A percentile compares a stretch with the other conserved stretches of the same genome.
Conservation (phyloP, 1,284 basidiomycete genomes). For the Erythrobasidium hasegawianum region DNA sequence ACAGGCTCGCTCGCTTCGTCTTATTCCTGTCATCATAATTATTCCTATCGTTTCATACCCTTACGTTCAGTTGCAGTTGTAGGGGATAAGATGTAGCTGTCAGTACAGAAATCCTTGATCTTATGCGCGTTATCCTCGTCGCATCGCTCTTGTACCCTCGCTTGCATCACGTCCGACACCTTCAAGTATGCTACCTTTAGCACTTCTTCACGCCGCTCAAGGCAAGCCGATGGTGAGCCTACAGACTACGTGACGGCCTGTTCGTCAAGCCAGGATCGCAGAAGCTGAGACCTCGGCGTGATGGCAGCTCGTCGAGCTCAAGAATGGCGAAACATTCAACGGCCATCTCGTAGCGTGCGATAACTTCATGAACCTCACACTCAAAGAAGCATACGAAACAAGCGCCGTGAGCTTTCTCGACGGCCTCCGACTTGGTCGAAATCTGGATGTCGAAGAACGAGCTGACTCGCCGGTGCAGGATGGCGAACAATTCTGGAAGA, state of each 20-base stretch:
- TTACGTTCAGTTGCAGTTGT: too few relatives aligned
- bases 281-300: neutral
- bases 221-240: constrained; percentile 82
- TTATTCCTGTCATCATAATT: too few relatives aligned
- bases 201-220: constrained; percentile 60
- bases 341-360: constrained; percentile 98
- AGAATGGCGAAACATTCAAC: constrained; percentile 99
- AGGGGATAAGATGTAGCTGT: too few relatives aligned
- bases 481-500: constrained; percentile 95
- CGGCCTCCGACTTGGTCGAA: neutral
- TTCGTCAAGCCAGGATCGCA: too few relatives aligned
- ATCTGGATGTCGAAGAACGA: neutral
- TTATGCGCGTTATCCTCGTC: too few relatives aligned
- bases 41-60: too few relatives aligned
- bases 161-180: too few relatives aligned
- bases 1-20: too few relatives aligned
- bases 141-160: too few relatives aligned
- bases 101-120: too few relatives aligned
- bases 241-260: too few relatives aligned
- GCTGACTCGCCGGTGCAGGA: constrained; percentile 52
- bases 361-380: constrained; percentile 99
- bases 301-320: constrained; percentile 88
- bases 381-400: constrained; percentile 98
- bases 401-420: constrained; percentile 58
- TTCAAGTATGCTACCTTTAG: constrained; percentile 54